A percentile compares a stretch with the other conserved stretches of the same genome.
Evolutionary conservation across 768 basidiomycete species (phyloP).

Genomic region (Lactarius evosmus): DNA sequence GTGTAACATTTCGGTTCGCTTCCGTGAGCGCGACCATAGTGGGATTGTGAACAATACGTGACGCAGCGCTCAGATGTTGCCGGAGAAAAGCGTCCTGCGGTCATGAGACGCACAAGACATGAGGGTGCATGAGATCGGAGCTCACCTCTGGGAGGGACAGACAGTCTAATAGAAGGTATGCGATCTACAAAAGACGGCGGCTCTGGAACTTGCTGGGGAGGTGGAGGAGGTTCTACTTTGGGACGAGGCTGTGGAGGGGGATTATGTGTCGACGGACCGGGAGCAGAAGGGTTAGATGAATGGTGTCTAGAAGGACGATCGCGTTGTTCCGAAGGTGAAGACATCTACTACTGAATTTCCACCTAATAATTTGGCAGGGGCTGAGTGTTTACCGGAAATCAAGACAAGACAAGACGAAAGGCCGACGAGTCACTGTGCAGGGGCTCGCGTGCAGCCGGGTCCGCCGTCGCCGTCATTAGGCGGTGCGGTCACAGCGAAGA

Average conservation of each 20-base stretch:
- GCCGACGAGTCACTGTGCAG: not conserved
- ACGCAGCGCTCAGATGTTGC: conserved; percentile 38
- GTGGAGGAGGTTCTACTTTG: conserved; percentile 16
- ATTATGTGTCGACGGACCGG: conserved; percentile 6
- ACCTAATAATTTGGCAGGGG: not conserved
- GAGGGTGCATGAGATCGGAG: not conserved
- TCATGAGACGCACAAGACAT: not conserved
- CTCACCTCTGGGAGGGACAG: conserved; percentile 20
- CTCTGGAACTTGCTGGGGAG: conserved; percentile 18
- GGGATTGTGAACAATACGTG: conserved; percentile 37
- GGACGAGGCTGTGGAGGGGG: conserved; percentile 15
- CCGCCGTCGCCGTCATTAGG: too few relatives aligned
- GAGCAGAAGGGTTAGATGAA: not conserved
- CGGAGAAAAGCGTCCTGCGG: conserved; percentile 32
- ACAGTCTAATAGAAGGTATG: conserved; percentile 24
- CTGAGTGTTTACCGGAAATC: not conserved
- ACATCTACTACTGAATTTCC: not conserved
- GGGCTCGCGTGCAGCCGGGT: not conserved
- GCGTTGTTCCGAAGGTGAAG: conserved; percentile 11
- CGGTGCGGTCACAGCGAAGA: not conserved
- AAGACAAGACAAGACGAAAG: not conserved
- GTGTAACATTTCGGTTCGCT: conserved; percentile 37
- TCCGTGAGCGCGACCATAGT: conserved; percentile 34
- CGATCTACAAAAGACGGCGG: conserved; percentile 20
- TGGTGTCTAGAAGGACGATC: conserved; percentile 8